Evolutionary conservation across 2,329 filamentous ascomycete species (phyloP), one percentile per base, ranked within the genome.

Genomic region (Colletotrichum horii): DNA sequence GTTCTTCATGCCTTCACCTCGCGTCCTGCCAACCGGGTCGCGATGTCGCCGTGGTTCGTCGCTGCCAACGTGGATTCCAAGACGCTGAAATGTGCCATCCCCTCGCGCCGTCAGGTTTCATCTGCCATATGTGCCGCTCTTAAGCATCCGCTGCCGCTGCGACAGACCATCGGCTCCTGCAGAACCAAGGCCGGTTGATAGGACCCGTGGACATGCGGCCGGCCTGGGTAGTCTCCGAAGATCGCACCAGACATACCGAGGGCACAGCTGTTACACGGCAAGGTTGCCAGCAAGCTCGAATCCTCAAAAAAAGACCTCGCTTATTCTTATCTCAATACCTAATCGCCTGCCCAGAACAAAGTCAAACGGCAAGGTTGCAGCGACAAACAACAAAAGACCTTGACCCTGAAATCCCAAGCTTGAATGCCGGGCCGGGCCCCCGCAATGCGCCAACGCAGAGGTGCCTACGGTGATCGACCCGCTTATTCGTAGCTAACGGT

Each of bases 81-180:
- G 61, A 56, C 36, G 55, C 24, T 24, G 28, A 30, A 52, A 34
- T 74, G 60, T 60, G 71, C 34, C 60, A 38, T 52, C 22, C 71
- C 66, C 58, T 70, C 48, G 66, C 34, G 26, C 43, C 60, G 38
- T 26, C 24, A 55, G 68, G 72, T 71, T 75, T 71, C 68, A 67
- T 30, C 72, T 36, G n/a, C 22, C 34, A 62, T 72, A 67, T 52
- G 52, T 72, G 36, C 52, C 28, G 36, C 28, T 67, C 55, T 66
- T 62, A 75, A 72, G 72, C 36, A 72, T 14, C 67, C 38, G 55
- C 55, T n/a, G 52, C 22, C 30, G 52, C 22, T 71, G 72, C 52
- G n/a, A 58, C 66, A 34, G 24, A 26, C 22, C 22, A 24, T 26
- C 60, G 38, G 15, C 56, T 30, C 34, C 52, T 34, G 36, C 55